Percentiles rank a stretch among this genome's conserved stretches.
Evolutionary conservation across 306 rosid species (phyloP).

Genomic region (Comarum palustre): DNA sequence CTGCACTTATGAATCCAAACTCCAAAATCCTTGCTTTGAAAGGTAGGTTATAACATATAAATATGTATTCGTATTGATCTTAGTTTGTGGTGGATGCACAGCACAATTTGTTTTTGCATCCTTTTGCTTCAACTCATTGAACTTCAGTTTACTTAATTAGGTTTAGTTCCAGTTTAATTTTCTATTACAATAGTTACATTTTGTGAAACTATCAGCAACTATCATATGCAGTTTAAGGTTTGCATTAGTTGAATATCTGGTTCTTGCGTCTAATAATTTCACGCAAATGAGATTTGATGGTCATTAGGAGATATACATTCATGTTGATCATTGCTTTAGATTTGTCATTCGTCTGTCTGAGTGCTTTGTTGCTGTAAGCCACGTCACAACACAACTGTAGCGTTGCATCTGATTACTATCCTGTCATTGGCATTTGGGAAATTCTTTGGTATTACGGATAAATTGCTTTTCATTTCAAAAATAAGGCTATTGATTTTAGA

Average conservation of each 20-base stretch:
- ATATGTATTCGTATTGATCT: neutral
- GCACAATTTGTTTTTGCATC: neutral
- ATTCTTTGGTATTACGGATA: neutral
- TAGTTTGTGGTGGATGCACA: neutral
- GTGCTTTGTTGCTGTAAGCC: neutral
- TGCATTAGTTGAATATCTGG: neutral
- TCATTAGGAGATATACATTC: neutral
- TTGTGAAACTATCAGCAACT: neutral
- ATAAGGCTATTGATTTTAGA: neutral
- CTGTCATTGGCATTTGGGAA: neutral
- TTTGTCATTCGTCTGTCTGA: neutral
- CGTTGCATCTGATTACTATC: neutral
- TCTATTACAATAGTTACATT: neutral
- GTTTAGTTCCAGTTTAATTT: neutral
- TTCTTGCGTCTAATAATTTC: neutral
- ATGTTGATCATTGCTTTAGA: neutral
- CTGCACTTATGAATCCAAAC: conserved; percentile 97
- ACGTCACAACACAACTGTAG: neutral
- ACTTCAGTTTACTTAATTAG: neutral
- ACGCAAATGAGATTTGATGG: too few relatives aligned
- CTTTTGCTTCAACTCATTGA: neutral
- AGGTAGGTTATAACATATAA: conserved; percentile 43
- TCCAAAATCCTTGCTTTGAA: conserved; percentile 87
- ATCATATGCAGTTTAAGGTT: neutral
- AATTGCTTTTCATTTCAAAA: neutral